Conservation (phyloP, 1,284 basidiomycete species). For the Marasmius oreades region DNA sequence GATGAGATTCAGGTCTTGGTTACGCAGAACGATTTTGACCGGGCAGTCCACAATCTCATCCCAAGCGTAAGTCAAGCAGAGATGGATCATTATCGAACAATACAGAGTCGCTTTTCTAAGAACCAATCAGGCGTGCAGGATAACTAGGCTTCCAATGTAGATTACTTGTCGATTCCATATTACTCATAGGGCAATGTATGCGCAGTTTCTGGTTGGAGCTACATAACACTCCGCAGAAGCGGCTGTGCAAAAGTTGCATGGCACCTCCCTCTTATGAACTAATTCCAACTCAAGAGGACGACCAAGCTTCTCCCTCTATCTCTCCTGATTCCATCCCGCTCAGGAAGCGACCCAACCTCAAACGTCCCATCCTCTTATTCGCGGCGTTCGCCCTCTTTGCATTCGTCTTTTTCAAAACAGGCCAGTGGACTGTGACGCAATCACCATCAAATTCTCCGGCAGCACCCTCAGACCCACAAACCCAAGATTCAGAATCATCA, state of each 20-base stretch:
- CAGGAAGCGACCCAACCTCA: slow-evolving; percentile 1
- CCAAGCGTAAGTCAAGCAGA: slow-evolving; percentile 90
- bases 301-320: slow-evolving; percentile 5
- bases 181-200: too few relatives aligned
- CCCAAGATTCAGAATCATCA: neutral
- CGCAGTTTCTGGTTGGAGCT: too few relatives aligned
- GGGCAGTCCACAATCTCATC: slow-evolving; percentile 72
- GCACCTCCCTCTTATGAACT: slow-evolving; percentile 14
- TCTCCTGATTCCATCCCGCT: neutral
- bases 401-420: slow-evolving; percentile 41
- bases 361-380: slow-evolving; percentile 25
- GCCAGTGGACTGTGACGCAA: slow-evolving; percentile 35
- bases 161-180: too few relatives aligned
- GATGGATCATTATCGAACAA: slow-evolving; percentile 81
- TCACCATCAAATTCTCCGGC: slow-evolving; percentile 2
- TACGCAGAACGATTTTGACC: slow-evolving; percentile 69
- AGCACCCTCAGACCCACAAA: neutral
- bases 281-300: slow-evolving; percentile 16
- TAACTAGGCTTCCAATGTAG: neutral
- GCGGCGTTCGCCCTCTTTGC: slow-evolving; percentile 33
- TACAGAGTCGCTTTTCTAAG: slow-evolving; percentile 70
- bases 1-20: slow-evolving; percentile 81
- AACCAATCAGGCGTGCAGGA: slow-evolving; percentile 11
- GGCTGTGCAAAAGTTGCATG: slow-evolving; percentile 2
- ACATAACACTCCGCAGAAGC: neutral